These are phyloP conservation scores for Fragaria nilgerrensis DNA, from an alignment of 306 rosid species.

Conservation along the genomic window DNA sequence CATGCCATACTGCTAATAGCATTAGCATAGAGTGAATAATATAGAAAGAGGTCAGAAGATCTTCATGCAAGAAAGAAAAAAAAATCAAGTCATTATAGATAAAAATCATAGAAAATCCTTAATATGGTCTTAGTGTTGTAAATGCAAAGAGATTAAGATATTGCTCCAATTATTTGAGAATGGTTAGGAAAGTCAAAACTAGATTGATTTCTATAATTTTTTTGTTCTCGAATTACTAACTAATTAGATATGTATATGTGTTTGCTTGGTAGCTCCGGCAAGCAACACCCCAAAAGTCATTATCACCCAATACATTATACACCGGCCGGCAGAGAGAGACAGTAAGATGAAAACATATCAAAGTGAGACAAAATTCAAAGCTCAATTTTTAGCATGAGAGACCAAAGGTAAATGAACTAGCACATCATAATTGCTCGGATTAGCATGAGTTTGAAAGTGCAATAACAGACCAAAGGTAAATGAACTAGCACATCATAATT, in stretches of 20 bases:
- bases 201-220: constrained; percentile 30
- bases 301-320: constrained; percentile 34
- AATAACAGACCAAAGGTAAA: background rate
- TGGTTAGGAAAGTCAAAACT: constrained; percentile 51
- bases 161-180: background rate
- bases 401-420: background rate
- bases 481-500: background rate
- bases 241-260: constrained; percentile 2
- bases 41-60: background rate
- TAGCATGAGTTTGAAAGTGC: constrained; percentile 27
- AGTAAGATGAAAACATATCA: background rate
- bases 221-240: constrained; percentile 45
- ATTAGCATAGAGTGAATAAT: background rate
- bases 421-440: background rate
- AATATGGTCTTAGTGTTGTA: background rate
- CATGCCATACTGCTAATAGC: background rate
- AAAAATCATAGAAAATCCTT: background rate
- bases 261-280: constrained; percentile 70
- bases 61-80: constrained; percentile 10
- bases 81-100: background rate
- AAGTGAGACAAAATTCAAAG: background rate
- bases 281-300: constrained; percentile 47
- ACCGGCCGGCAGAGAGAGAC: constrained; percentile 32
- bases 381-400: constrained; percentile 12
- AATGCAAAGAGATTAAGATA: constrained; percentile 22